phyloP scores from a whole-genome alignment of 805 yeast species.

The Lipomyces japonicus region DNA sequence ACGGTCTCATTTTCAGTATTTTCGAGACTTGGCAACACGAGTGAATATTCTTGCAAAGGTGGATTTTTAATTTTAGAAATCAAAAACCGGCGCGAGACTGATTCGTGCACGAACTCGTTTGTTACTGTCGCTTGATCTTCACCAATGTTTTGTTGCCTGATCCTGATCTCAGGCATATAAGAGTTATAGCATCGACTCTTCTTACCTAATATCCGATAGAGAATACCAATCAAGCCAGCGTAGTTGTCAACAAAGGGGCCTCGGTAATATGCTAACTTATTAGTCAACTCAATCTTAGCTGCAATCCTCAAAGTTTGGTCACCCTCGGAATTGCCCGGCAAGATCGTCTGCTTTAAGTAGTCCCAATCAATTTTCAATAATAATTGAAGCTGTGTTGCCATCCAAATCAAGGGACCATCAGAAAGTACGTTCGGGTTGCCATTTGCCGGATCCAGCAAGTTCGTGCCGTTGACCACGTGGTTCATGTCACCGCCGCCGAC shows the following conservation, averaged over 20 bases:
- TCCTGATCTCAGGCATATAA: neutral
- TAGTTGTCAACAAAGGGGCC: conserved; percentile 16
- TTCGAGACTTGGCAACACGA: neutral
- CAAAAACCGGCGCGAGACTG: neutral
- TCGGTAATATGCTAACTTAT: conserved; percentile 7
- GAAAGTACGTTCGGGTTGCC: conserved; percentile 13
- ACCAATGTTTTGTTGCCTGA: neutral
- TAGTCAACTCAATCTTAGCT: neutral
- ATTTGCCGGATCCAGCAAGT: conserved; percentile 5
- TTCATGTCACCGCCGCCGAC: conserved; percentile 21
- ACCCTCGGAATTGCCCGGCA: neutral
- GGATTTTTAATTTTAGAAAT: neutral
- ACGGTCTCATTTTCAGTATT: too few relatives aligned
- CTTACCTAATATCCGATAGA: conserved; percentile 1
- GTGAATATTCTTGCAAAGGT: neutral
- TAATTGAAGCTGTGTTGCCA: conserved; percentile 3
- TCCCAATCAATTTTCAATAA: neutral
- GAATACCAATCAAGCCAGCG: conserved; percentile 2
- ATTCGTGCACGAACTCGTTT: neutral
- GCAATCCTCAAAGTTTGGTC: neutral
- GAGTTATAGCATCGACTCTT: neutral
- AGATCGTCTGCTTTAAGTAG: neutral
- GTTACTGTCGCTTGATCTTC: neutral
- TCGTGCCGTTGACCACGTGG: neutral
- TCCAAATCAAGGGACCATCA: conserved; percentile 23